These are phyloP conservation scores for Luffa aegyptiaca DNA, from an alignment of 306 rosid genomes.

Conservation along the genomic window DNA sequence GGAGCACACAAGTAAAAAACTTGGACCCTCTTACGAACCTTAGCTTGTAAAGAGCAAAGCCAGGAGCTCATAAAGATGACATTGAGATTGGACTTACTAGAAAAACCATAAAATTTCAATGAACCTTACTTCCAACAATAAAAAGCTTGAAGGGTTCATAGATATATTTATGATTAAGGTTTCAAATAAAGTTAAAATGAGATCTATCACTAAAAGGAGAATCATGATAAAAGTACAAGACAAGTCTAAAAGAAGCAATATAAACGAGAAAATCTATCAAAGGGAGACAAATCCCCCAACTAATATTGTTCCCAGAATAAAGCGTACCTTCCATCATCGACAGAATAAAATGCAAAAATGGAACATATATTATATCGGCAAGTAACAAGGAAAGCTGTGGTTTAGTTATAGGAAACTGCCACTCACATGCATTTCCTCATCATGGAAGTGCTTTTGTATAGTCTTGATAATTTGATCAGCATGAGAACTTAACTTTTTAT, in stretches of 20 bases:
- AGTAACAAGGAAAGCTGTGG: background rate
- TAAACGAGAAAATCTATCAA: background rate
- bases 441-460: constrained; percentile 69
- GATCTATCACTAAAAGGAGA: background rate
- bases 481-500: constrained; percentile 64
- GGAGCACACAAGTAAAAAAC: background rate
- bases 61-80: background rate
- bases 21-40: background rate
- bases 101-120: background rate
- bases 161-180: background rate
- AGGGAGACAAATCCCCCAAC: background rate
- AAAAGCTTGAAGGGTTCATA: background rate
- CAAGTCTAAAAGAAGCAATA: background rate
- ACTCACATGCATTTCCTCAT: constrained; percentile 87
- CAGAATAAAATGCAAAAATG: background rate
- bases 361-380: background rate
- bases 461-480: constrained; percentile 92
- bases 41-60: background rate
- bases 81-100: background rate
- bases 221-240: background rate
- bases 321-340: background rate
- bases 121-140: background rate
- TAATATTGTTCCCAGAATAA: background rate
- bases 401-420: background rate
- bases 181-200: background rate